These are phyloP conservation scores for Lentinula detonsa DNA, from an alignment of 768 basidiomycete genomes.

Conservation along the genomic window DNA sequence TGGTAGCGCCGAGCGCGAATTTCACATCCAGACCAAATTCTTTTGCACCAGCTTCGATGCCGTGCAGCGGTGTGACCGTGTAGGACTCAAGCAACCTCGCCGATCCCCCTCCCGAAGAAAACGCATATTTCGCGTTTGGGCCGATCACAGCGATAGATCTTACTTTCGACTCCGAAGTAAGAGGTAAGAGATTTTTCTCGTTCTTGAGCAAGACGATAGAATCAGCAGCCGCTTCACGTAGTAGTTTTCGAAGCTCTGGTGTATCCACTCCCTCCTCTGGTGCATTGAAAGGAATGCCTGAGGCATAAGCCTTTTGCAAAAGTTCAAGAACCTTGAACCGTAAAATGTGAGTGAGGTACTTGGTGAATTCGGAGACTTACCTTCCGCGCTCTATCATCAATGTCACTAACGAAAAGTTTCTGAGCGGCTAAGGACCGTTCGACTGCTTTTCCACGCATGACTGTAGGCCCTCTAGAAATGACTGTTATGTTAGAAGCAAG, in stretches of 20 bases:
- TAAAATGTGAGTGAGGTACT: neutral
- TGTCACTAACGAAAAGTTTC: constrained; percentile 36
- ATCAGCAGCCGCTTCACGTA: constrained; percentile 48
- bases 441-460: constrained; percentile 41
- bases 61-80: constrained; percentile 51
- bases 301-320: constrained; percentile 38
- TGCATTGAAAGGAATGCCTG: constrained; percentile 50
- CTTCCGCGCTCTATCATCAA: constrained; percentile 33
- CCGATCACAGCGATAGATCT: constrained; percentile 55
- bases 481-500: constrained; percentile 33
- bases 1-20: constrained; percentile 36
- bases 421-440: constrained; percentile 30
- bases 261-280: constrained; percentile 41
- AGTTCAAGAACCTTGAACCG: constrained; percentile 38
- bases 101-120: constrained; percentile 56
- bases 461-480: constrained; percentile 32
- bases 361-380: constrained; percentile 10
- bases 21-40: constrained; percentile 38
- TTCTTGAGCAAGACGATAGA: constrained; percentile 60
- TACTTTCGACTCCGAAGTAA: constrained; percentile 17
- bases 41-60: constrained; percentile 37
- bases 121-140: constrained; percentile 48
- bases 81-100: constrained; percentile 47
- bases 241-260: constrained; percentile 36
- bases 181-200: constrained; percentile 42